These are phyloP conservation scores for Moesziomyces sp. DNA, from an alignment of 1,284 basidiomycete genomes.

Conservation along the genomic window DNA sequence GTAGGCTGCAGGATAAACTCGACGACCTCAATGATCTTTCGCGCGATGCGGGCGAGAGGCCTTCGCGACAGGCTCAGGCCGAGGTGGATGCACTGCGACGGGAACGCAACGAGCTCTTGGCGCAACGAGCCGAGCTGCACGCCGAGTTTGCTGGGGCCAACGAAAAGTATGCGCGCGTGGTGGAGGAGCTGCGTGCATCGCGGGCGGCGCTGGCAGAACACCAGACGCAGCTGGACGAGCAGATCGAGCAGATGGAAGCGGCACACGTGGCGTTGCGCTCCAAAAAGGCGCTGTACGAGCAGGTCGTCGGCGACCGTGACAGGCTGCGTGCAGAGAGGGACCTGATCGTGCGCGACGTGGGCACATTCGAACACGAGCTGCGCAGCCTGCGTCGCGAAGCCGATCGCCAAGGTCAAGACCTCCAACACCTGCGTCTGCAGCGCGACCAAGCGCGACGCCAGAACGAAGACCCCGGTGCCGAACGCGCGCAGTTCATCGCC, in stretches of 20 bases:
- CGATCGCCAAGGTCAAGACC: slow-evolving; percentile 48
- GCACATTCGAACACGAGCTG: slow-evolving; percentile 50
- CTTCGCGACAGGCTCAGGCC: slow-evolving; percentile 14
- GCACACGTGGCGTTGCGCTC: slow-evolving; percentile 39
- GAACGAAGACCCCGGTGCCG: slow-evolving; percentile 10
- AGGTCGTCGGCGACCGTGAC: slow-evolving; percentile 47
- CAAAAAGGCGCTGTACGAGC: slow-evolving; percentile 36
- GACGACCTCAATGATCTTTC: slow-evolving; percentile 35
- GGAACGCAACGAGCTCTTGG: slow-evolving; percentile 43
- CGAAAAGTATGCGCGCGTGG: slow-evolving; percentile 39
- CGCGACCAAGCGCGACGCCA: slow-evolving; percentile 27
- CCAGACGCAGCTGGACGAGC: slow-evolving; percentile 55
- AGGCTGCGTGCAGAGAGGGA: slow-evolving; percentile 41
- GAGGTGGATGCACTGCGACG: slow-evolving; percentile 44
- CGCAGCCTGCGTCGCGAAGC: slow-evolving; percentile 39
- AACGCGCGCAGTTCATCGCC: slow-evolving; percentile 23
- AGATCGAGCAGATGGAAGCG: slow-evolving; percentile 50
- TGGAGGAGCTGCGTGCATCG: slow-evolving; percentile 36
- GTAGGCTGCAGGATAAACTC: slow-evolving; percentile 46
- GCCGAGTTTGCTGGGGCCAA: slow-evolving; percentile 33
- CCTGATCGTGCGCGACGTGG: slow-evolving; percentile 50
- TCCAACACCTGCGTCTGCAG: slow-evolving; percentile 41
- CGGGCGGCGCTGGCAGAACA: slow-evolving; percentile 43
- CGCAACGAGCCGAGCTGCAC: slow-evolving; percentile 43
- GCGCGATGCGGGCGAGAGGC: slow-evolving; percentile 30